Percentiles rank a stretch among this genome's conserved stretches.
Evolutionary conservation across 1,284 basidiomycete species (phyloP).

Genomic region (Somion occarium): DNA sequence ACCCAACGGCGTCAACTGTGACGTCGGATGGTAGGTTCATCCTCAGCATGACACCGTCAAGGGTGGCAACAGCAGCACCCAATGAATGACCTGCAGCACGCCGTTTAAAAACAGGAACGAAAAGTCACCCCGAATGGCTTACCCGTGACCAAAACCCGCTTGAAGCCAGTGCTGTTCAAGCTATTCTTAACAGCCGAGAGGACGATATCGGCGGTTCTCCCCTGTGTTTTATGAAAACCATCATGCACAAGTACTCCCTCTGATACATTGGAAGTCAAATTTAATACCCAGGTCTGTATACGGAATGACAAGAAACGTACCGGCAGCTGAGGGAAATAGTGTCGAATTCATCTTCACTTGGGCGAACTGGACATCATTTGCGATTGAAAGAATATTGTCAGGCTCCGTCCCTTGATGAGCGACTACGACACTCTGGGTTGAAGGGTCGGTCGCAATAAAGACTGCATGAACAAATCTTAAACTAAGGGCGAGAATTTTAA

Average conservation of each 20-base stretch:
- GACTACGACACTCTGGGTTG: conserved; percentile 36
- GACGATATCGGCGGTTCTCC: conserved; percentile 37
- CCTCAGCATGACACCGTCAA: conserved; percentile 40
- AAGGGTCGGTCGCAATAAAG: conserved; percentile 38
- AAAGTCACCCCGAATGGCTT: conserved; percentile 28
- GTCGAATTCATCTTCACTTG: conserved; percentile 33
- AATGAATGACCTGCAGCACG: conserved; percentile 20
- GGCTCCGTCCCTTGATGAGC: conserved; percentile 45
- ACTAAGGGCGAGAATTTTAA: not conserved
- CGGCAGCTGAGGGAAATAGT: conserved; percentile 32
- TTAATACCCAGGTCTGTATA: not conserved
- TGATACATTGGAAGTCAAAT: conserved; percentile 8
- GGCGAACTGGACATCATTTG: conserved; percentile 37
- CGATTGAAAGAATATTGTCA: conserved; percentile 35
- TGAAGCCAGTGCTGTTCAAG: conserved; percentile 30
- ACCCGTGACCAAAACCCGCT: conserved; percentile 37
- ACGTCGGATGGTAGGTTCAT: conserved; percentile 33
- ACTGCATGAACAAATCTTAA: too few species aligned
- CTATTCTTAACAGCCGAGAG: conserved; percentile 34
- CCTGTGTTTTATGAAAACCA: conserved; percentile 43
- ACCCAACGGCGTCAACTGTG: conserved; percentile 33
- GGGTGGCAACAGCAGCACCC: conserved; percentile 40
- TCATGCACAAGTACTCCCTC: conserved; percentile 33
- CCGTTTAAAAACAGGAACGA: not conserved
- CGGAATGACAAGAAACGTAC: conserved; percentile 14